phyloP scores from a whole-genome alignment of 148 eudicot genomes.

The Chenopodium album region DNA sequence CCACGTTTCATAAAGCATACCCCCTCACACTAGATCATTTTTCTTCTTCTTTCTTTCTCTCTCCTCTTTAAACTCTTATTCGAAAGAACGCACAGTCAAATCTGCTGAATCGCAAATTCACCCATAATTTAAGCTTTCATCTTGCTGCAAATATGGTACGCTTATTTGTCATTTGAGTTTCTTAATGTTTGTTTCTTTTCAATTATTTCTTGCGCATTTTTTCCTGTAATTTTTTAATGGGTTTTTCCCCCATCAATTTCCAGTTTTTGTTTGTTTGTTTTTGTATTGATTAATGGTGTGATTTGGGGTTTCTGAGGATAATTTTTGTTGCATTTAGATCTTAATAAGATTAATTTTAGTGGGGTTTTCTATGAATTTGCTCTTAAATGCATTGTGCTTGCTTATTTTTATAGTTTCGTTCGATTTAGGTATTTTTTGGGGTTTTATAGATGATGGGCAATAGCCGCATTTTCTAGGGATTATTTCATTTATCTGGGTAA shows the following conservation, averaged over 20 bases:
- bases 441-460: background rate
- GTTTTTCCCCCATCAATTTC: background rate
- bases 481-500: background rate
- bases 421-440: constrained; percentile 3
- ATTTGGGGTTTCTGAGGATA: background rate
- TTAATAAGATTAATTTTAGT: background rate
- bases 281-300: background rate
- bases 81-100: constrained; percentile 10
- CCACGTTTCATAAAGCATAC: constrained; percentile 15
- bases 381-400: background rate
- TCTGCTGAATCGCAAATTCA: constrained; percentile 15
- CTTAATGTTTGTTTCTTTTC: constrained; percentile 6
- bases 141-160: constrained; percentile 27
- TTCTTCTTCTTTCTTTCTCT: background rate
- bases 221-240: background rate
- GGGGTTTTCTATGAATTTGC: constrained; percentile 16
- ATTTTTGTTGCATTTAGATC: constrained; percentile 23
- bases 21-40: constrained; percentile 18
- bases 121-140: constrained; percentile 4
- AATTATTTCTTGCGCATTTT: background rate
- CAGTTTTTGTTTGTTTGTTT: background rate
- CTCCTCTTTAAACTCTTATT: constrained; percentile 2
- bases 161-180: background rate
- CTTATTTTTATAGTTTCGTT: background rate
- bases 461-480: background rate